phyloP scores from a whole-genome alignment of 2,329 filamentous ascomycete genomes.

The Exserohilum turcica region DNA sequence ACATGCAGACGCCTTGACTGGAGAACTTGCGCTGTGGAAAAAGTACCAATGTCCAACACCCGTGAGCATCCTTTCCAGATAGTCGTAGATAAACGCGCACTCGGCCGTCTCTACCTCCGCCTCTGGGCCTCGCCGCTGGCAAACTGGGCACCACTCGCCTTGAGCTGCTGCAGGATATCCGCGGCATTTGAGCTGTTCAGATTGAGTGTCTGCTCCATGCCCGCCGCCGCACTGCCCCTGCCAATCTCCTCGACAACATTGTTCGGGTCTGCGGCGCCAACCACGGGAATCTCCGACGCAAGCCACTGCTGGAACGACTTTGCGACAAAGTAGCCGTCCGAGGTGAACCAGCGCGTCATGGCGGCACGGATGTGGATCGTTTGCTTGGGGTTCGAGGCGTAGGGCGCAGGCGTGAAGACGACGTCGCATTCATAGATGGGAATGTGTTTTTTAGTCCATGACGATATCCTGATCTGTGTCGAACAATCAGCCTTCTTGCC shows the following conservation, averaged over 20 bases:
- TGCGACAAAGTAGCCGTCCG: slow-evolving; percentile 75
- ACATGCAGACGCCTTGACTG: too few relatives aligned
- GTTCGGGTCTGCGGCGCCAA: slow-evolving; percentile 68
- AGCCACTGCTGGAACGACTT: slow-evolving; percentile 80
- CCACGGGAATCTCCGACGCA: slow-evolving; percentile 67
- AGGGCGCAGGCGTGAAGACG: slow-evolving; percentile 52
- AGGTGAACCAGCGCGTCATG: slow-evolving; percentile 74
- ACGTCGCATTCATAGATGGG: slow-evolving; percentile 80
- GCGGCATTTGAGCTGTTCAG: slow-evolving; percentile 39
- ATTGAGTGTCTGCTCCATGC: slow-evolving; percentile 30
- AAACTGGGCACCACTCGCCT: slow-evolving; percentile 39
- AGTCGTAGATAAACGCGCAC: too few relatives aligned
- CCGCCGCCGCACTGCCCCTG: slow-evolving; percentile 33
- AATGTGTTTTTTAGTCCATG: slow-evolving; percentile 75
- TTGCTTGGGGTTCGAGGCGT: slow-evolving; percentile 41
- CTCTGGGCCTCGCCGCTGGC: slow-evolving; percentile 35
- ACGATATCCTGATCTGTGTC: slow-evolving; percentile 71
- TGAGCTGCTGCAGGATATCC: slow-evolving; percentile 46
- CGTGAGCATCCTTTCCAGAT: too few relatives aligned
- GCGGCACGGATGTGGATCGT: slow-evolving; percentile 64
- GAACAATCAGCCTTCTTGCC: neutral
- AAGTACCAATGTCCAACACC: neutral
- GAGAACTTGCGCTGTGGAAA: too few relatives aligned
- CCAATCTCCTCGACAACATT: slow-evolving; percentile 55
- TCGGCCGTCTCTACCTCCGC: slow-evolving; percentile 38